Base-by-base conservation (phyloP, 2,329 filamentous ascomycete species). In the Aspergillus chevalieri region DNA sequence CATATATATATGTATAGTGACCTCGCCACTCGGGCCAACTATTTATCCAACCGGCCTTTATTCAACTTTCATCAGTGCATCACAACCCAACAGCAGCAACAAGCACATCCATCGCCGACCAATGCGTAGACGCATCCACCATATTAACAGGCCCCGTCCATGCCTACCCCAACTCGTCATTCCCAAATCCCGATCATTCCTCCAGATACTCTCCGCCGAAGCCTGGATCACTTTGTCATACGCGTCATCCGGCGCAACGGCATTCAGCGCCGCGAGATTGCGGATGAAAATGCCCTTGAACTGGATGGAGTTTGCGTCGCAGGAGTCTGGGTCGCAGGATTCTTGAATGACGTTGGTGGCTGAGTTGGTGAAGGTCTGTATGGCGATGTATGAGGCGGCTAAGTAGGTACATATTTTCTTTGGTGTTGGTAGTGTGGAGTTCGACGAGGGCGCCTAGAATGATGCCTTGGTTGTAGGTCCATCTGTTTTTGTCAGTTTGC, bases 261-360 rank as follows among this genome's bases (percentile, higher is more conserved):
- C 60, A 19, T 85, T 73, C 33, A 89, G 66, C 48, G 79, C 77
- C 33, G 76, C 74, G 17, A 89, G 68, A 60, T 86, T 86, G 17
- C 84, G 77, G 14, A 80, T 74, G 55, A 88, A 87, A 33, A 88
- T 74, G 3, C 86, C 86, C 66, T 89, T 89, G 76, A 89, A 89
- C 59, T 86, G 82, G 30, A 79, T 74, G 1, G 74, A 78, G 51
- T 83, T 56, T 3, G 56, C 78, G 9, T 70, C 73, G 47, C 74
- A 79, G 51, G 70, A 61, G 33, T 52, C 44, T 1, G 76, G 73
- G 56, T 83, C 80, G 55, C 80, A 83, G 19, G 63, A 54, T 51
- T 84, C 80, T 50, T 73, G 74, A 1, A 84, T 66, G 22, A 83
- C 70, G 9, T 75, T 74, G n/a, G 34, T 14, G 47, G 74, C 65